These are phyloP conservation scores for Globisporangium middletonii DNA, from an alignment of 352 stramenopile species.

Conservation along the genomic window DNA sequence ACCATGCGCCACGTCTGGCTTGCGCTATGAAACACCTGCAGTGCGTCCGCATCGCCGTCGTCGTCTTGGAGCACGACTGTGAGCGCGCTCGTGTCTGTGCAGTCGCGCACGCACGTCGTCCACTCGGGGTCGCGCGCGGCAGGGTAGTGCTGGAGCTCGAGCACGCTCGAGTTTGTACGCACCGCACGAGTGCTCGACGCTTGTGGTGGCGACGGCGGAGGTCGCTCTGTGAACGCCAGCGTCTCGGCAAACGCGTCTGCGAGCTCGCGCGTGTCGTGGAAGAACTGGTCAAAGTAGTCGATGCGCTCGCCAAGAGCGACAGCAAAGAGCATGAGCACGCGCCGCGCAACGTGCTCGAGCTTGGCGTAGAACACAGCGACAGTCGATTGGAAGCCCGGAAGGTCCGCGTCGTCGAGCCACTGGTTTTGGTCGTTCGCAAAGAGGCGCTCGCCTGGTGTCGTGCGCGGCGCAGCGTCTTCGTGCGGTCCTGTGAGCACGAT, in stretches of 20 bases:
- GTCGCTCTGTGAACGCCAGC: background rate
- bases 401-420: conserved; percentile 38
- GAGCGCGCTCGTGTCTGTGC: conserved; percentile 40
- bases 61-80: conserved; percentile 51
- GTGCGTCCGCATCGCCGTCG: conserved; percentile 18
- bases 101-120: conserved; percentile 30
- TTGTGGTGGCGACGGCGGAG: too few relatives aligned
- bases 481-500: conserved; percentile 58
- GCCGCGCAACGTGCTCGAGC: conserved; percentile 48
- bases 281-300: conserved; percentile 60
- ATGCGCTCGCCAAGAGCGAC: conserved; percentile 44
- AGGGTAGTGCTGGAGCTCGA: conserved; percentile 91
- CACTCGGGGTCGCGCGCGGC: conserved; percentile 17
- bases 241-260: conserved; percentile 3
- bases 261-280: conserved; percentile 12
- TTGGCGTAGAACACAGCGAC: conserved; percentile 36
- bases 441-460: conserved; percentile 32
- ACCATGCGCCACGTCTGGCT: conserved; percentile 31
- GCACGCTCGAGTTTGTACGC: conserved; percentile 76
- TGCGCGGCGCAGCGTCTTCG: conserved; percentile 33
- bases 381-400: conserved; percentile 51
- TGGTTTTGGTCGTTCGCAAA: conserved; percentile 86
- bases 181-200: background rate
- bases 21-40: conserved; percentile 37
- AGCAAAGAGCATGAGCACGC: conserved; percentile 51